These are phyloP conservation scores for Tetramitus jugosus DNA, from an alignment of 208 protist genomes.

Conservation along the genomic window DNA sequence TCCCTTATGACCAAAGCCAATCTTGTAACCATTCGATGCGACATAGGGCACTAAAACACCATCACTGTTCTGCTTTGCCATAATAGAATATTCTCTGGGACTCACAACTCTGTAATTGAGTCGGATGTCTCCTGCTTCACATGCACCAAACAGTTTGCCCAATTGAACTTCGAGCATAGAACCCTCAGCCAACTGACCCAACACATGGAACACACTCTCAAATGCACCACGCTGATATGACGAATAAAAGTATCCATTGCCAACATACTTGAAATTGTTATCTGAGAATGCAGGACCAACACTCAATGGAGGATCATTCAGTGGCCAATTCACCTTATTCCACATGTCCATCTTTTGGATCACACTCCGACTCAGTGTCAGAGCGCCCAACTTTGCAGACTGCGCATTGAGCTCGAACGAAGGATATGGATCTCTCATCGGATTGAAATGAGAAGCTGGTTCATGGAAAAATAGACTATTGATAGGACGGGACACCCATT, in stretches of 20 bases:
- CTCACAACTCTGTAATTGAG: neutral
- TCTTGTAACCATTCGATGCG: neutral
- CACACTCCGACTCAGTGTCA: too few species aligned
- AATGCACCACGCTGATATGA: neutral
- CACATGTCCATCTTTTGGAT: too few species aligned
- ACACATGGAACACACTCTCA: neutral
- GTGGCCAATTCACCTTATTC: too few species aligned
- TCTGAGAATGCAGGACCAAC: too few species aligned
- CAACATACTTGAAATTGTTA: conserved; percentile 24
- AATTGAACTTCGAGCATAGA: conserved; percentile 9
- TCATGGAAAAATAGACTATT: too few species aligned
- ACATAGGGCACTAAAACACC: neutral
- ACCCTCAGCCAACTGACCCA: neutral
- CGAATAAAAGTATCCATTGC: conserved; percentile 18
- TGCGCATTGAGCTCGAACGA: too few species aligned
- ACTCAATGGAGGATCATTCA: too few species aligned
- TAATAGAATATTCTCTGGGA: neutral
- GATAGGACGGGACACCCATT: too few species aligned
- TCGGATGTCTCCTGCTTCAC: conserved; percentile 16
- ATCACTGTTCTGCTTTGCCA: neutral
- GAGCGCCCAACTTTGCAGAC: too few species aligned
- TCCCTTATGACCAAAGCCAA: neutral
- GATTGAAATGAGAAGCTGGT: too few species aligned
- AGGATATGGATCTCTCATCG: too few species aligned
- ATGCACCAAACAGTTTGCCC: conserved; percentile 2